These are phyloP conservation scores for Monilinia aucupariae DNA, from an alignment of 2,329 filamentous ascomycete species.

Conservation along the genomic window DNA sequence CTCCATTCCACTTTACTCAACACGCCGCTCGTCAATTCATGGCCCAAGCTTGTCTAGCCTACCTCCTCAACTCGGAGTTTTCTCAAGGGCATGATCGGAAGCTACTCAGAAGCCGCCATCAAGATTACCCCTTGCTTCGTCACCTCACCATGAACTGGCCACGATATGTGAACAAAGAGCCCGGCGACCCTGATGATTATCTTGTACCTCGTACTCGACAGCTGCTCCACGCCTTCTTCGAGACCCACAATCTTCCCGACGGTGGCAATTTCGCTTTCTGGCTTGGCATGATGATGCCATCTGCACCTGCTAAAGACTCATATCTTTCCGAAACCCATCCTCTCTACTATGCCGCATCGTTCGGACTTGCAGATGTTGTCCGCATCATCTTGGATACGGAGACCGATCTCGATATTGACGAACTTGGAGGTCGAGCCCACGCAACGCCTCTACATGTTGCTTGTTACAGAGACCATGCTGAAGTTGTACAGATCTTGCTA, in stretches of 20 bases:
- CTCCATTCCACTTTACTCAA: slow-evolving; percentile 21
- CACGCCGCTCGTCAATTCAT: slow-evolving; percentile 21
- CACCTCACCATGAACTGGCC: slow-evolving; percentile 19
- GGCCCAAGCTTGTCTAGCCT: slow-evolving; percentile 21
- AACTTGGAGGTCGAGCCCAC: slow-evolving; percentile 22
- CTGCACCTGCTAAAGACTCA: slow-evolving; percentile 4
- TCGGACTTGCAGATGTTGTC: slow-evolving; percentile 23
- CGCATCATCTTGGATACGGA: slow-evolving; percentile 21
- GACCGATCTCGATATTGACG: slow-evolving; percentile 20
- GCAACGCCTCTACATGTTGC: slow-evolving; percentile 27
- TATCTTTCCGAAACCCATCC: slow-evolving; percentile 21
- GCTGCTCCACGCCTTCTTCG: slow-evolving; percentile 22
- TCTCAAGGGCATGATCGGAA: not conserved
- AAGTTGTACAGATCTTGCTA: slow-evolving; percentile 23
- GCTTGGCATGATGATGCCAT: slow-evolving; percentile 23
- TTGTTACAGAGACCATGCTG: slow-evolving; percentile 20
- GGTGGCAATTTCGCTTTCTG: slow-evolving; percentile 26
- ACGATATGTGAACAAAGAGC: slow-evolving; percentile 12
- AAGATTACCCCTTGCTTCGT: slow-evolving; percentile 20
- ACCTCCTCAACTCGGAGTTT: slow-evolving; percentile 23
- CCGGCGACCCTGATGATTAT: slow-evolving; percentile 15
- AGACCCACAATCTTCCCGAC: slow-evolving; percentile 17
- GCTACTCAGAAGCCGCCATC: slow-evolving; percentile 1
- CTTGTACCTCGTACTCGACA: slow-evolving; percentile 17
- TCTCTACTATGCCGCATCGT: slow-evolving; percentile 27